Conservation (phyloP, 2,329 filamentous ascomycete species). For the Emericellopsis cladophorae region DNA sequence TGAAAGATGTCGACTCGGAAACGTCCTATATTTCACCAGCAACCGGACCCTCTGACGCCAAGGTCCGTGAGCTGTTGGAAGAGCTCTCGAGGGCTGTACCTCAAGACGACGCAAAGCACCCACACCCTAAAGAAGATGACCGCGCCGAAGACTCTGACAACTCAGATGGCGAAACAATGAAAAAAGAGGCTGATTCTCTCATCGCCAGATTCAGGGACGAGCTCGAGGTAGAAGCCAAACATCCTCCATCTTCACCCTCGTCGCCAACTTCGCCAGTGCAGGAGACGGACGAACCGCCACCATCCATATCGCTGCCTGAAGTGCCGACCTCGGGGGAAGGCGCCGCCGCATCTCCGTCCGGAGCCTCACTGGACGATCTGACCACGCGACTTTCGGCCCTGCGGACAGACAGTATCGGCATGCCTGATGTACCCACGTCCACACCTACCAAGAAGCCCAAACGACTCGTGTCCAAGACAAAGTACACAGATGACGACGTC, state of each 20-base stretch:
- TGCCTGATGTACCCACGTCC: conserved; percentile 37
- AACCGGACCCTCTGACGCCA: conserved; percentile 14
- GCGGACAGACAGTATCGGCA: conserved; percentile 17
- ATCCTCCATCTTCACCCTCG: no score
- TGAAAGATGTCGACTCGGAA: conserved; percentile 27
- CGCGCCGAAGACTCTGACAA: conserved; percentile 19
- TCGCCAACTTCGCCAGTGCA: conserved; percentile 2
- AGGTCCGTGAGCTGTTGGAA: conserved; percentile 23
- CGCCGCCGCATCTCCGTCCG: conserved; percentile 21
- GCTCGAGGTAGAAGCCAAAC: conserved; percentile 18
- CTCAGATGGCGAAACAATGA: conserved; percentile 39
- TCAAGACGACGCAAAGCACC: conserved; percentile 7
- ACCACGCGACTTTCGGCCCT: conserved; percentile 40
- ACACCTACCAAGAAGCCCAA: conserved; percentile 28
- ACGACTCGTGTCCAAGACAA: conserved; percentile 23
- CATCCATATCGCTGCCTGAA: conserved; percentile 27
- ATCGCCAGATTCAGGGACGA: conserved; percentile 34
- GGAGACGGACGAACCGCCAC: conserved; percentile 5
- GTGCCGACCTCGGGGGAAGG: conserved; percentile 19
- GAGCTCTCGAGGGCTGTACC: conserved; percentile 20
- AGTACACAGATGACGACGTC: conserved; percentile 56
- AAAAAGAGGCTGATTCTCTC: conserved; percentile 26
- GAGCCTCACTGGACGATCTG: conserved; percentile 25
- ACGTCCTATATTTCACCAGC: conserved; percentile 9
- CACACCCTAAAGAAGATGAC: conserved; percentile 1